These are phyloP conservation scores for Amylostereum chailletii DNA, from an alignment of 1,284 basidiomycete genomes.

Conservation along the genomic window DNA sequence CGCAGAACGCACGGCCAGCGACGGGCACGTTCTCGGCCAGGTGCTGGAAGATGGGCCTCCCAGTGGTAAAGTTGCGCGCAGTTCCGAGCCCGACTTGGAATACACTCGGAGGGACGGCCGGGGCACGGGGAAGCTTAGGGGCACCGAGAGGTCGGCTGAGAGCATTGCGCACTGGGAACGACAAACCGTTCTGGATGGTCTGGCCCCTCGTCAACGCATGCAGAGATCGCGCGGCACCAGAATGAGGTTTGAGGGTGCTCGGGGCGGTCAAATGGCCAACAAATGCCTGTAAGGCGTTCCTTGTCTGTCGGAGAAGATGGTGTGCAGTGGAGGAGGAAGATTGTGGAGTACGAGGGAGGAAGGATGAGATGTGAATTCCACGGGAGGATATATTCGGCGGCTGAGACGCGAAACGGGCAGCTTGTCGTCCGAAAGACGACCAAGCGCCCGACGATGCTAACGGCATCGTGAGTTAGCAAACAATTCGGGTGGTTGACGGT, in stretches of 20 bases:
- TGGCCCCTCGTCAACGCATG: conserved; percentile 23
- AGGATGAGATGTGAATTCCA: conserved; percentile 34
- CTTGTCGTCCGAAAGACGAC: conserved; percentile 26
- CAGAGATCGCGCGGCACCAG: conserved; percentile 27
- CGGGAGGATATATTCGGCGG: conserved; percentile 17
- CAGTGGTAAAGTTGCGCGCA: conserved; percentile 63
- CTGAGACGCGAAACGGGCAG: conserved; percentile 16
- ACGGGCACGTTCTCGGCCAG: conserved; percentile 70
- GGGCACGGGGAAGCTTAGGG: conserved; percentile 48
- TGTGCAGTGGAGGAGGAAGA: conserved; percentile 30
- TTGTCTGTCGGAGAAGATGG: conserved; percentile 43
- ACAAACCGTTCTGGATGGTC: conserved; percentile 30
- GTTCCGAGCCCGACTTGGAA: conserved; percentile 64
- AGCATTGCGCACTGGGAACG: conserved; percentile 36
- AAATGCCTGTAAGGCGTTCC: conserved; percentile 44
- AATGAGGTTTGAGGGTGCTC: conserved; percentile 32
- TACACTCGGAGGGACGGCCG: conserved; percentile 37
- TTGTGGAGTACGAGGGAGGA: conserved; percentile 19
- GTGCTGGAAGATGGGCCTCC: conserved; percentile 67
- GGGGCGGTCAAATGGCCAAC: conserved; percentile 51
- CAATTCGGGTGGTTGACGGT: too few species aligned
- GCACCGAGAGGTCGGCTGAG: conserved; percentile 29
- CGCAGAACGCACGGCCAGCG: conserved; percentile 55
- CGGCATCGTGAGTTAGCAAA: conserved; percentile 30
- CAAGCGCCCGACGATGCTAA: conserved; percentile 45